Evolutionary conservation across 148 eudicot genomes (phyloP).

Genomic region (Beta vulgaris): DNA sequence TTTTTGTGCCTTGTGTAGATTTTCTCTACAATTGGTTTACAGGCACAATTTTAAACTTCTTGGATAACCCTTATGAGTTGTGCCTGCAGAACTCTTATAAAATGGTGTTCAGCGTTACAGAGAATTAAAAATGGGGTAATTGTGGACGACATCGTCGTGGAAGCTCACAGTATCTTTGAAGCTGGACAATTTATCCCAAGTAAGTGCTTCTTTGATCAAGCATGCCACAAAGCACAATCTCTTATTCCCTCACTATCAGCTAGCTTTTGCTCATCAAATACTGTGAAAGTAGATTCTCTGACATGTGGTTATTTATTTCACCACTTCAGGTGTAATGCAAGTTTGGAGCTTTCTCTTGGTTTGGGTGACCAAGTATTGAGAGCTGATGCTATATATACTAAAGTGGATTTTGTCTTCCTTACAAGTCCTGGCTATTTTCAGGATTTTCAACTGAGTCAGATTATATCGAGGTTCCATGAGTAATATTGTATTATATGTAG

Average conservation of each 20-base stretch:
- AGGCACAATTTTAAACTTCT: neutral
- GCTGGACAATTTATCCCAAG: neutral
- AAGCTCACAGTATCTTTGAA: neutral
- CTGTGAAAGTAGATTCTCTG: neutral
- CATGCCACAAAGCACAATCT: neutral
- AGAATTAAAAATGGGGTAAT: neutral
- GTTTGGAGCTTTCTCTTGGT: neutral
- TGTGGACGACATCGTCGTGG: neutral
- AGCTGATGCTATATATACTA: neutral
- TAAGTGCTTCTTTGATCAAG: constrained; percentile 7
- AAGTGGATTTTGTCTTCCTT: neutral
- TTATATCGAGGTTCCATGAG: neutral
- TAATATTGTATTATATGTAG: neutral
- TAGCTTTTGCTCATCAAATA: neutral
- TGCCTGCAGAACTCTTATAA: neutral
- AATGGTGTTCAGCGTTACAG: neutral
- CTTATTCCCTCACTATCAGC: neutral
- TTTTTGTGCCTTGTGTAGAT: neutral
- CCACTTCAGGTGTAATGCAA: neutral
- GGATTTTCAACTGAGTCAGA: neutral
- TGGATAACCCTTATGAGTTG: neutral
- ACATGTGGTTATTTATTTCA: neutral
- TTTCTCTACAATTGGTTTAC: neutral
- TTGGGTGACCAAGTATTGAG: neutral
- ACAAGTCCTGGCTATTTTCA: neutral